phyloP scores from a whole-genome alignment of 805 yeast genomes.

The Spathaspora arborariae region DNA sequence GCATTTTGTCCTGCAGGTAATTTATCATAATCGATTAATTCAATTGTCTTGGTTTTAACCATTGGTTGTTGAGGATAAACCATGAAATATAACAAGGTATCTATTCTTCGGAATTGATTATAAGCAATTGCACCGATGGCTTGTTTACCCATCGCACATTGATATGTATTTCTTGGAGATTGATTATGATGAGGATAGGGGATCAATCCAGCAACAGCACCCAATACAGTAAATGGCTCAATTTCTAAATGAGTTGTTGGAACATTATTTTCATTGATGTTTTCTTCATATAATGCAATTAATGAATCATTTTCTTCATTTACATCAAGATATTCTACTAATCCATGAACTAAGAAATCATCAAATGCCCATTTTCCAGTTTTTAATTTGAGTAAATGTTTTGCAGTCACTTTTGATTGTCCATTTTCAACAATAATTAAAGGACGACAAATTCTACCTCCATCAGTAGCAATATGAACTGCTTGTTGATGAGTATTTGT shows the following conservation, averaged over 20 bases:
- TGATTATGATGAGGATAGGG: constrained; percentile 93
- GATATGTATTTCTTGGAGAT: constrained; percentile 89
- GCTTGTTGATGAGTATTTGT: constrained; percentile 87
- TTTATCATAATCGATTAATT: constrained; percentile 90
- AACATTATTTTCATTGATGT: constrained; percentile 44
- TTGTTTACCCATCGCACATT: constrained; percentile 97
- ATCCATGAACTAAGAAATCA: constrained; percentile 78
- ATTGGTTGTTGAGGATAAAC: constrained; percentile 99
- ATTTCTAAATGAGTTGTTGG: constrained; percentile 79
- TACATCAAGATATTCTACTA: constrained; percentile 94
- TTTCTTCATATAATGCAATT: constrained; percentile 81
- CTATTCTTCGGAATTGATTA: constrained; percentile 93
- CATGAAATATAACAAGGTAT: constrained; percentile 88
- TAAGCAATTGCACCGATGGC: constrained; percentile 99
- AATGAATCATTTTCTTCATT: constrained; percentile 95
- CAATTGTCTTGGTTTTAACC: constrained; percentile 97
- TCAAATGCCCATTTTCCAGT: constrained; percentile 82
- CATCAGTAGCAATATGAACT: constrained; percentile 97
- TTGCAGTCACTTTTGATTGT: constrained; percentile 62
- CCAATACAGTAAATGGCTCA: constrained; percentile 89
- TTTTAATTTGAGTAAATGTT: constrained; percentile 61
- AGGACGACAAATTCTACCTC: constrained; percentile 98
- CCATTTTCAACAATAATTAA: constrained; percentile 78
- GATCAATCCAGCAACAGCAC: constrained; percentile 90
- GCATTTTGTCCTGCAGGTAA: constrained; percentile 99